A percentile compares a stretch with the other conserved stretches of the same genome.
phyloP scores from a whole-genome alignment of 192 early-diverging fungal species.

The Linnemannia zychae region DNA sequence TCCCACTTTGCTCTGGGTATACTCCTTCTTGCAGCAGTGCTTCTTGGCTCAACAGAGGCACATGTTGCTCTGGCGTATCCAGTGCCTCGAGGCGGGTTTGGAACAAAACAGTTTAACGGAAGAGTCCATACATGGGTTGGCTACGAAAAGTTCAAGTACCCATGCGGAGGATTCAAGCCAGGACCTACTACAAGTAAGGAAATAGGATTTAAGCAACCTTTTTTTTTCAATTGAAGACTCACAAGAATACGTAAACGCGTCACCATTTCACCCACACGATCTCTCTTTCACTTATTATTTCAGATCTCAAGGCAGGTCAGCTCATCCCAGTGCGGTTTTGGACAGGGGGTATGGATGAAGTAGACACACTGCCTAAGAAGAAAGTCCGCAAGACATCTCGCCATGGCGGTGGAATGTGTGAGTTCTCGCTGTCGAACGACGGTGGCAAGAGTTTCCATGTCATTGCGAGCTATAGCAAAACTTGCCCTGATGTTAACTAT shows the following conservation, averaged over 20 bases:
- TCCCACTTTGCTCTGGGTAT: constrained; percentile 18
- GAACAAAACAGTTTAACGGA: constrained; percentile 32
- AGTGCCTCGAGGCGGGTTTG: constrained; percentile 32
- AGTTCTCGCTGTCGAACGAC: constrained; percentile 76
- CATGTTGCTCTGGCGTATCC: constrained; percentile 47
- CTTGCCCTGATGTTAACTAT: constrained; percentile 56
- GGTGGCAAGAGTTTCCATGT: constrained; percentile 67
- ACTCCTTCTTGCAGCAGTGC: not conserved
- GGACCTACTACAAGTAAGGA: constrained; percentile 34
- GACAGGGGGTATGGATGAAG: constrained; percentile 19
- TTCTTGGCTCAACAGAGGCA: constrained; percentile 10
- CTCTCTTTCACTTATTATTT: not conserved
- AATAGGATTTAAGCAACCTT: not conserved
- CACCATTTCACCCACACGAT: too few relatives aligned
- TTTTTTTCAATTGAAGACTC: not conserved
- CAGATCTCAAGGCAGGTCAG: constrained; percentile 62
- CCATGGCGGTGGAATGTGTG: constrained; percentile 78
- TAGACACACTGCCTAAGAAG: constrained; percentile 19
- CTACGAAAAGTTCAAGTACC: constrained; percentile 32
- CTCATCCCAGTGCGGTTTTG: constrained; percentile 66
- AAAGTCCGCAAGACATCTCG: constrained; percentile 60
- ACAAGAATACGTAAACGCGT: too few relatives aligned
- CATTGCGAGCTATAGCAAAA: constrained; percentile 54
- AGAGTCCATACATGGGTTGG: constrained; percentile 38
- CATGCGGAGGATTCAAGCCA: constrained; percentile 32